phyloP scores from a whole-genome alignment of 2,329 filamentous ascomycete species.

The Verticillium klebahnii region DNA sequence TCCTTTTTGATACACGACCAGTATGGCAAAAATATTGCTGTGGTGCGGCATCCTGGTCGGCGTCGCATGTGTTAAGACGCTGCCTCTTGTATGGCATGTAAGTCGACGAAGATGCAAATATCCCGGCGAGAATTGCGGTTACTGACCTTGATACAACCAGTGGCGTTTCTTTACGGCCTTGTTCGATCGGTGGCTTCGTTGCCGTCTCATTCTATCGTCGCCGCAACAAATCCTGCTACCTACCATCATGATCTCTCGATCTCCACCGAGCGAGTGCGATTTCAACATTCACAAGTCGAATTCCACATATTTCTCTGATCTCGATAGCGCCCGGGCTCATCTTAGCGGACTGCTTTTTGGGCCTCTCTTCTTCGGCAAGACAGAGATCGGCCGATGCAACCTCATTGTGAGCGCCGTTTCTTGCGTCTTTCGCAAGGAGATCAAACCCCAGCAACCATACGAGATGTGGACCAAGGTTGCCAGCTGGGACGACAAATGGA shows the following conservation, averaged over 20 bases:
- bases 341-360: slow-evolving; percentile 77
- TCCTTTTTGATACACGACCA: no score
- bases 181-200: no score
- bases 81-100: no score
- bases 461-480: slow-evolving; percentile 8
- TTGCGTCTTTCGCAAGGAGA: slow-evolving; percentile 6
- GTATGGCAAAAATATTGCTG: no score
- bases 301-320: slow-evolving; percentile 80
- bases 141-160: no score
- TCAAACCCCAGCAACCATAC: slow-evolving; percentile 7
- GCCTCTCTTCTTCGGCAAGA: slow-evolving; percentile 55
- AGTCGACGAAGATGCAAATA: no score
- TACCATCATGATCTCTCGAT: slow-evolving; percentile 56
- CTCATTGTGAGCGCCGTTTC: slow-evolving; percentile 39
- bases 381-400: slow-evolving; percentile 30
- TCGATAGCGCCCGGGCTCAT: slow-evolving; percentile 44
- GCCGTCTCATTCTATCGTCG: no score
- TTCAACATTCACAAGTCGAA: slow-evolving; percentile 82
- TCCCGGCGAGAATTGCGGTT: no score
- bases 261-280: slow-evolving; percentile 73
- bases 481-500: slow-evolving; percentile 74
- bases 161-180: no score
- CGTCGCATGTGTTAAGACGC: no score
- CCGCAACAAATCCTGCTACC: slow-evolving; percentile 25
- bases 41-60: no score